A percentile compares a stretch with the other conserved stretches of the same genome.
phyloP scores from a whole-genome alignment of 768 basidiomycete species.

The Mycena kentingensis region DNA sequence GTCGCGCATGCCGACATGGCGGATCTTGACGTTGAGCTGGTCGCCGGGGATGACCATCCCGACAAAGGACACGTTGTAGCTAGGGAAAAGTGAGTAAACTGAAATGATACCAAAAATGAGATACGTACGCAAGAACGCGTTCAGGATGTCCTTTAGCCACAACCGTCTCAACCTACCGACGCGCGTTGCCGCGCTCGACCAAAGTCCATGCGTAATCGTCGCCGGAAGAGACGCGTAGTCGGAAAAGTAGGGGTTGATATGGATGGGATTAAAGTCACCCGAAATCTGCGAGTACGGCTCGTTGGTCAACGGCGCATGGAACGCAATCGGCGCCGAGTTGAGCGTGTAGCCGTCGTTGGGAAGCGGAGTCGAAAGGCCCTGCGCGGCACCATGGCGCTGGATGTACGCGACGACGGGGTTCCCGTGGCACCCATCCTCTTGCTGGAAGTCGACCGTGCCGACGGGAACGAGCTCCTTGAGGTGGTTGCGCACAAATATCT shows the following conservation, averaged over 20 bases:
- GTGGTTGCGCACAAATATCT: too few species aligned
- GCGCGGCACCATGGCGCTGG: slow-evolving; percentile 94
- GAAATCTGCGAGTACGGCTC: slow-evolving; percentile 95
- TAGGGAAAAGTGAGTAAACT: slow-evolving; percentile 30
- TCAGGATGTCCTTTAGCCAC: slow-evolving; percentile 91
- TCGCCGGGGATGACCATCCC: too few species aligned
- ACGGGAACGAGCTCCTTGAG: too few species aligned
- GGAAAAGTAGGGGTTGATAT: too few species aligned
- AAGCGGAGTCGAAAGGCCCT: slow-evolving; percentile 74
- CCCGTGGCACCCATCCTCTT: slow-evolving; percentile 85
- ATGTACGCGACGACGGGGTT: slow-evolving; percentile 94
- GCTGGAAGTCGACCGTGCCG: slow-evolving; percentile 82
- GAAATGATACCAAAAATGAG: slow-evolving; percentile 4
- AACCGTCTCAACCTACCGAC: slow-evolving; percentile 89
- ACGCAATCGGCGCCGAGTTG: slow-evolving; percentile 59
- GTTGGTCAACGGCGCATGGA: slow-evolving; percentile 86
- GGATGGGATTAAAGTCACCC: slow-evolving; percentile 99
- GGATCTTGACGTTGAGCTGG: too few species aligned
- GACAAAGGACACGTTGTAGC: slow-evolving; percentile 93
- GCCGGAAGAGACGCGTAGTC: too few species aligned
- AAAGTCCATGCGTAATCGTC: too few species aligned
- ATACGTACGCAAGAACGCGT: too few species aligned
- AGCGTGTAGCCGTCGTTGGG: too few species aligned
- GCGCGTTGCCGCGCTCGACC: slow-evolving; percentile 90
- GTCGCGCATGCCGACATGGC: too few species aligned